phyloP scores from a whole-genome alignment of 352 stramenopile genomes.

The Phytophthora ohioensis region DNA sequence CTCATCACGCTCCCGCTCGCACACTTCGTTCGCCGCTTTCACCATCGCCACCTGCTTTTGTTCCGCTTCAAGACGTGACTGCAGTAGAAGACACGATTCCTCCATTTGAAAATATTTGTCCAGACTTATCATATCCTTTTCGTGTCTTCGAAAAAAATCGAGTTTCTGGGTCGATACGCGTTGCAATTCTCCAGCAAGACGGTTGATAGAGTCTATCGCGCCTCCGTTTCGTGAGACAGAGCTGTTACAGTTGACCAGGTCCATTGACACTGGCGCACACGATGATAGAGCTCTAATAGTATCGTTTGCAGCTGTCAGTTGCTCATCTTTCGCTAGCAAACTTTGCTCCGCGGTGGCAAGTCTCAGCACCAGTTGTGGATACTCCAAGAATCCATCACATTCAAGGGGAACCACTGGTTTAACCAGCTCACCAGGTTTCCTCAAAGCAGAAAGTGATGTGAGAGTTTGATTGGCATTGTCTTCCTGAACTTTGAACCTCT shows the following conservation, averaged over 20 bases:
- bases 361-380: constrained; percentile 34
- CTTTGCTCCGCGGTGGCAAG: constrained; percentile 36
- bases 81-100: constrained; percentile 31
- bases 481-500: not conserved
- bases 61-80: constrained; percentile 32
- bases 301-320: constrained; percentile 32
- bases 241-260: not conserved
- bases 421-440: not conserved
- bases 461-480: not conserved
- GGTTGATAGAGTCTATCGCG: constrained; percentile 16
- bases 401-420: not conserved
- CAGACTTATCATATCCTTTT: constrained; percentile 38
- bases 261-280: constrained; percentile 2
- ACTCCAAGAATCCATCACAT: constrained; percentile 10
- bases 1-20: constrained; percentile 32
- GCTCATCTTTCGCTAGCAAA: constrained; percentile 35
- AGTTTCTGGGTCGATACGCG: constrained; percentile 24
- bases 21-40: constrained; percentile 32
- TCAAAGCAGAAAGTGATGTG: not conserved
- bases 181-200: constrained; percentile 28
- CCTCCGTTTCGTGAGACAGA: not conserved
- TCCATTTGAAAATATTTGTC: constrained; percentile 39
- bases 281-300: constrained; percentile 38
- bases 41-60: constrained; percentile 20
- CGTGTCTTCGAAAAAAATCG: constrained; percentile 24